Evolutionary conservation across 345 rosid genomes (phyloP), one percentile per base, ranked within the genome.

Genomic region (Mallotus nudiflorus): DNA sequence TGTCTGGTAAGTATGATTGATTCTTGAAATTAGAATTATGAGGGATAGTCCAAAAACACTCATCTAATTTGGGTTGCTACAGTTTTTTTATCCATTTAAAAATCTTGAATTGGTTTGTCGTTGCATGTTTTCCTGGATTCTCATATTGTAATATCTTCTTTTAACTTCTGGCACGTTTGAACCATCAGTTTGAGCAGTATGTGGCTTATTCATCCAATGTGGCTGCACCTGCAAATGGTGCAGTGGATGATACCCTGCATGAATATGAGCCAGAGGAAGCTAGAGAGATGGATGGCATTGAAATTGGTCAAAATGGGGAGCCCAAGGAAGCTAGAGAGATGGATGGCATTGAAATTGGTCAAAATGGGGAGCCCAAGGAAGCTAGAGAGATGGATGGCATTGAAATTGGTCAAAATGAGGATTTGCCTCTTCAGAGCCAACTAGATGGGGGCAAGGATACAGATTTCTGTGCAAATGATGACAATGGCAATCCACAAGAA

Each of bases 171-270:
- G 91, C 79, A 67, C 82, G 80, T 54, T 71, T 75, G 68, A 76
- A 76, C 74, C 82, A 80, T 67, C 85, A 82, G 80, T 69, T 62
- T 78, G 76, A 84, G 74, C 86, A 85, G 65, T n/a, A n/a, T n/a
- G 61, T 71, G 73, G 72, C 85, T 24, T 80, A 84, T 67, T 50
- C 86, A 0, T 83, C 79, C 62, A 79, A 83, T 68, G 27, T 68
- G 54, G 71, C 75, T 16, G 77, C 66, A 27, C 65, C 81, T 42
- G 74, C 69, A 35, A 78, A 86, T 61, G 77, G 75, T 66, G 74
- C 65, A 5, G 49, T n/a, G 0, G 74, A 50, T 67, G 79, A 40
- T 20, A 60, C n/a, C 7, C 75, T 42, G 10, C 74, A 66, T 7
- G 68, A 50, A 48, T 66, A 53, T 56, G 61, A 73, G 56, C 20